Evolutionary conservation across 2,329 filamentous ascomycete genomes (phyloP).

Genomic region (Purpureocillium takamizusanense): DNA sequence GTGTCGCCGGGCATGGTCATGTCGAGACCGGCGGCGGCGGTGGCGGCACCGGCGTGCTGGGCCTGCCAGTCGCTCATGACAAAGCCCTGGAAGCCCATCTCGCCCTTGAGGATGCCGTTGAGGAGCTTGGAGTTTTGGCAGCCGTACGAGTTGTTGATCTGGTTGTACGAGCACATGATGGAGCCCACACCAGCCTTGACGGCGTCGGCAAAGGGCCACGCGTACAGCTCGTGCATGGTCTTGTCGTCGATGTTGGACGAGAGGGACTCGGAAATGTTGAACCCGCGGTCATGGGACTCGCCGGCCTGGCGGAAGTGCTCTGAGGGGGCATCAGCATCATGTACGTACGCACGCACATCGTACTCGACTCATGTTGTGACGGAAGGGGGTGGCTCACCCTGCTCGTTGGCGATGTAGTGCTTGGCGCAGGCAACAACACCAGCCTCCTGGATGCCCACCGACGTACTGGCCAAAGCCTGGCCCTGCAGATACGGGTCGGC

Average conservation of each 20-base stretch:
- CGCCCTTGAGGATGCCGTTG: slow-evolving; percentile 69
- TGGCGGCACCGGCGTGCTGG: slow-evolving; percentile 59
- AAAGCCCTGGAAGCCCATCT: slow-evolving; percentile 75
- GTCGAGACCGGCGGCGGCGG: slow-evolving; percentile 65
- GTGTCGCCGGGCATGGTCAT: slow-evolving; percentile 89
- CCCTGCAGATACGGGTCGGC: slow-evolving; percentile 70
- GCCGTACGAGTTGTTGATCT: slow-evolving; percentile 70
- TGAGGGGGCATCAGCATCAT: slow-evolving; percentile 9
- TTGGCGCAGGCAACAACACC: slow-evolving; percentile 80
- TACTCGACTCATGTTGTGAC: too few relatives aligned
- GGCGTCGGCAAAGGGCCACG: slow-evolving; percentile 71
- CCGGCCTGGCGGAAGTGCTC: slow-evolving; percentile 63
- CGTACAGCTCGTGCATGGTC: slow-evolving; percentile 66
- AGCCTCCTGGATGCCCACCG: slow-evolving; percentile 72
- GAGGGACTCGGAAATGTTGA: slow-evolving; percentile 49
- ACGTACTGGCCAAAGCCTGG: slow-evolving; percentile 59
- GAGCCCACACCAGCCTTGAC: slow-evolving; percentile 57
- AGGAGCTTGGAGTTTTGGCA: slow-evolving; percentile 73
- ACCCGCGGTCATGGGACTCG: slow-evolving; percentile 45
- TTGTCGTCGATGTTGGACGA: slow-evolving; percentile 62
- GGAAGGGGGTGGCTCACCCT: slow-evolving; percentile 28
- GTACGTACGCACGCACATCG: too few relatives aligned
- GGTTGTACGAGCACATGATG: slow-evolving; percentile 64
- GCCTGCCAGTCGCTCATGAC: slow-evolving; percentile 76
- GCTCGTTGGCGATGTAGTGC: slow-evolving; percentile 67